These are phyloP conservation scores for Circinella minor DNA, from an alignment of 371 early-diverging fungal species.

Conservation along the genomic window DNA sequence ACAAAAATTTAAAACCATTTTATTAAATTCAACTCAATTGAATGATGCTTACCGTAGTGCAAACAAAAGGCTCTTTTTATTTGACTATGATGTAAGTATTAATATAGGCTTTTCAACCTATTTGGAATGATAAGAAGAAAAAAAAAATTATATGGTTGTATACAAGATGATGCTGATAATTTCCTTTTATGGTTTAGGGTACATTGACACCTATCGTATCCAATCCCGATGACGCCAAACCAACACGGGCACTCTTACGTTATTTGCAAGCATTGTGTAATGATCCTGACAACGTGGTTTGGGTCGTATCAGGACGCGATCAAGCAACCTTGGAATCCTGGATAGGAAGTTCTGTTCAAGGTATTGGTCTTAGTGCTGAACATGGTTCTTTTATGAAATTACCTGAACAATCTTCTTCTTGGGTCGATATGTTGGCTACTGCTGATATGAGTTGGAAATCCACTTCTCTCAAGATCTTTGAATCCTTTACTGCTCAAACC, in stretches of 20 bases:
- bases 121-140: not conserved
- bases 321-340: constrained; percentile 63
- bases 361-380: constrained; percentile 73
- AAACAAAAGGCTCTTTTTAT: constrained; percentile 68
- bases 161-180: not conserved
- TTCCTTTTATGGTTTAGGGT: constrained; percentile 53
- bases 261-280: constrained; percentile 65
- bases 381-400: constrained; percentile 87
- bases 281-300: constrained; percentile 85
- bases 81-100: constrained; percentile 80
- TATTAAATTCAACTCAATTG: constrained; percentile 59
- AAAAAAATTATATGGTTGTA: no score
- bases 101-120: not conserved
- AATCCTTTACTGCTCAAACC: constrained; percentile 86
- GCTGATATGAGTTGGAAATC: constrained; percentile 89
- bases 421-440: constrained; percentile 85
- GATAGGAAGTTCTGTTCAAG: constrained; percentile 71
- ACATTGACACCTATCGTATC: constrained; percentile 83
- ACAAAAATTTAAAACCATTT: constrained; percentile 32
- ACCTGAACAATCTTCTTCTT: constrained; percentile 67
- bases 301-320: constrained; percentile 90
- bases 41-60: constrained; percentile 49
- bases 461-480: constrained; percentile 86
- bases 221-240: constrained; percentile 74
- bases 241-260: constrained; percentile 67